Base-by-base conservation (phyloP, 176 grass and related monocot species). In the Echinochloa phyllopogon region DNA sequence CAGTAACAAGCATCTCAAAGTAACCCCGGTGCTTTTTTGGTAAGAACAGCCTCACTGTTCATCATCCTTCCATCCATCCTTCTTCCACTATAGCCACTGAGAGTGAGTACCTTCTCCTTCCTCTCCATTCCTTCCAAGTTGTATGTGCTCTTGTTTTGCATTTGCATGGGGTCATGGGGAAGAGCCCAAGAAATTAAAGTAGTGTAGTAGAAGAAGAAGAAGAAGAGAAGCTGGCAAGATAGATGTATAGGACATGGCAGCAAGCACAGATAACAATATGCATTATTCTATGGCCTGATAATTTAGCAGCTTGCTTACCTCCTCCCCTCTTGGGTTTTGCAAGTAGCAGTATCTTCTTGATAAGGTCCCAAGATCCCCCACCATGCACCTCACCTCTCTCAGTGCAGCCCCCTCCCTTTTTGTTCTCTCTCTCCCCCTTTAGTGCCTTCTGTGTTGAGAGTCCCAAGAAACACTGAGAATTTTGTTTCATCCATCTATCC, bases 341-440 rank as follows among this genome's bases (percentile, higher is more conserved):
- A 87, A 84, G 47, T 53, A 49, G 82, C 29, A 37, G 45, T 80
- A 62, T 91, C 80, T 91, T 87, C 69, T 84, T 91, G 89, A 91
- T 87, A 91, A 91, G 89, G 81, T 91, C 75, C 76, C 89, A 75
- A 75, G 85, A 87, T 91, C 89, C 84, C 81, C 78, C 83, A 77
- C 72, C 78, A 81, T 82, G 76, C 50, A 82, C 68, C 78, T 49
- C 83, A 68, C 43, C 71, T n/a, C n/a, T n/a, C n/a, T 53, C 69
- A 72, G 69, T 25, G 48, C 70, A 14, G 55, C 78, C 62, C 4
- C 17, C 62, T 4, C 17, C 23, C 84, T 87, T 87, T 90, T 90
- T 87, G 68, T 90, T 87, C 84, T 11, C 38, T 24, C 72, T 17
- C 55, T 41, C n/a, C n/a, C 23, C 47, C n/a, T 76, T 74, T 84